Conservation (phyloP, 352 stramenopile genomes). For the Globisporangium cystogenes region DNA sequence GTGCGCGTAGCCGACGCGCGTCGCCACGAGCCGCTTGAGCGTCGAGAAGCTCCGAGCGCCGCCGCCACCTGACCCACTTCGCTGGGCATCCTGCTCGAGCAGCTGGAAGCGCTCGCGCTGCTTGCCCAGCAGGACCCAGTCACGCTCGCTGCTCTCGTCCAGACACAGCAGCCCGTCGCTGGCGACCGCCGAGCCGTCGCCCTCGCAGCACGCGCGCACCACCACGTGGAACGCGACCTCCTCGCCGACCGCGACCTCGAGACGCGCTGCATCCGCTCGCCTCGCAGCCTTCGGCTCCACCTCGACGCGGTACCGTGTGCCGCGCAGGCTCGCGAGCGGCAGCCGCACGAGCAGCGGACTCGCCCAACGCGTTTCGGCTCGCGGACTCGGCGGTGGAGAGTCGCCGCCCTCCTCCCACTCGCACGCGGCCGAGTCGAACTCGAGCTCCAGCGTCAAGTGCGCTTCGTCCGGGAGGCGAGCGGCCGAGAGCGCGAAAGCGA, state of each 20-base stretch:
- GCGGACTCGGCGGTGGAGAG: not conserved
- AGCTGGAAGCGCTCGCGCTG: slow-evolving; percentile 44
- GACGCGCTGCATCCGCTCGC: not conserved
- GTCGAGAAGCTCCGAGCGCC: slow-evolving; percentile 22
- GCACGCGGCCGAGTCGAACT: slow-evolving; percentile 2
- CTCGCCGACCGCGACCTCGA: slow-evolving; percentile 23
- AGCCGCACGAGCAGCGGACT: slow-evolving; percentile 24
- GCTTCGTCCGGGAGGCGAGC: slow-evolving; percentile 1
- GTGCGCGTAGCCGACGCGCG: slow-evolving; percentile 33
- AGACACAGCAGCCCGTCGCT: slow-evolving; percentile 35
- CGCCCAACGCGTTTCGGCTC: not conserved
- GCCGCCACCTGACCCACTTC: too few relatives aligned
- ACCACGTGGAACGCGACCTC: slow-evolving; percentile 43
- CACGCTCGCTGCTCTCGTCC: slow-evolving; percentile 37
- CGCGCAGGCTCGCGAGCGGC: slow-evolving; percentile 19
- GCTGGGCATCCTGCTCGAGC: not conserved
- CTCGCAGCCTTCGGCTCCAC: slow-evolving; percentile 20
- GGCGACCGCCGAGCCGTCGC: not conserved
- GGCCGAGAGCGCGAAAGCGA: slow-evolving; percentile 28
- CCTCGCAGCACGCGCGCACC: slow-evolving; percentile 20
- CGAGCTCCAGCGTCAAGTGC: slow-evolving; percentile 6
- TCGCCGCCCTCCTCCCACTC: not conserved
- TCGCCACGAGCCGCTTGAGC: slow-evolving; percentile 42
- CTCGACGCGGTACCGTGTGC: slow-evolving; percentile 34
- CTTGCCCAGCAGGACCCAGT: slow-evolving; percentile 70